These are phyloP conservation scores for Gossypium rotundifolium DNA, from an alignment of 345 rosid species.

Conservation along the genomic window DNA sequence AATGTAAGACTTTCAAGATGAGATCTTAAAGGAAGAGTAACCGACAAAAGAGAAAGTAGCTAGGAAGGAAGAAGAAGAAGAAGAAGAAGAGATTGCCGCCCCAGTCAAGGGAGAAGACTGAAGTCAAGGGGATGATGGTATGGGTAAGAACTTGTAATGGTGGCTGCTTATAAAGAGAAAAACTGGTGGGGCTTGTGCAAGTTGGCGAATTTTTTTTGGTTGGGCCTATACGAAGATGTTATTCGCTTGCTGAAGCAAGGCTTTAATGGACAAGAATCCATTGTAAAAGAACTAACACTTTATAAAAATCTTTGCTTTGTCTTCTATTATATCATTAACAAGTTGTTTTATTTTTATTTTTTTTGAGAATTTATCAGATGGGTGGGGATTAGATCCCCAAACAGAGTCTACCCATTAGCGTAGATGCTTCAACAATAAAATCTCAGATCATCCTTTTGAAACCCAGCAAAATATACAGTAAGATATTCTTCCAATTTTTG, in stretches of 20 bases:
- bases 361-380: slow-evolving; percentile 25
- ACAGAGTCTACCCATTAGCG: slow-evolving; percentile 13
- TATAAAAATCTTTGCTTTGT: slow-evolving; percentile 25
- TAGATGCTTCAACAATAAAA: slow-evolving; percentile 25
- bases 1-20: neutral
- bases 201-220: slow-evolving; percentile 31
- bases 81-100: neutral
- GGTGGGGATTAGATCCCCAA: slow-evolving; percentile 43
- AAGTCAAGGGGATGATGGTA: slow-evolving; percentile 13
- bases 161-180: slow-evolving; percentile 38
- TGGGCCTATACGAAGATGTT: slow-evolving; percentile 20
- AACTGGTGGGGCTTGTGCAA: slow-evolving; percentile 30
- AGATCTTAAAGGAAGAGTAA: slow-evolving; percentile 6
- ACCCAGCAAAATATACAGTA: slow-evolving; percentile 20
- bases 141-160: slow-evolving; percentile 28
- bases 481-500: slow-evolving; percentile 19
- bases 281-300: slow-evolving; percentile 21
- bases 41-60: slow-evolving; percentile 7
- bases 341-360: slow-evolving; percentile 7
- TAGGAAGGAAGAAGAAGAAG: neutral
- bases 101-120: slow-evolving; percentile 23
- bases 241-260: slow-evolving; percentile 34
- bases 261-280: slow-evolving; percentile 21
- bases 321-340: slow-evolving; percentile 23
- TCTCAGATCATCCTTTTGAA: slow-evolving; percentile 4